phyloP scores from a whole-genome alignment of 768 basidiomycete species.

The Pisolithus orientalis region DNA sequence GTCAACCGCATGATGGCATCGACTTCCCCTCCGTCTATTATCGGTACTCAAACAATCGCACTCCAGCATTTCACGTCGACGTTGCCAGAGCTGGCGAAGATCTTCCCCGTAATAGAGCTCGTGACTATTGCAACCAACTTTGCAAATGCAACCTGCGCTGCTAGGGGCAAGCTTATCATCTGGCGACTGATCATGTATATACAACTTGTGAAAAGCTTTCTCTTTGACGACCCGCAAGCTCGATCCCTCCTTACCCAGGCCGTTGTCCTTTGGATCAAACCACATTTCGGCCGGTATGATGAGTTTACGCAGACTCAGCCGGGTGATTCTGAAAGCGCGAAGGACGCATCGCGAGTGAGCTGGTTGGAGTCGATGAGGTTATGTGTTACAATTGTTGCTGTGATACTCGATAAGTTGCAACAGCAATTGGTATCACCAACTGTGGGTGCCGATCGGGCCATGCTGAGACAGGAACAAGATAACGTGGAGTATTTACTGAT shows the following conservation, averaged over 20 bases:
- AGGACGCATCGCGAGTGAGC: slow-evolving; percentile 70
- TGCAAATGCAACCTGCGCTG: slow-evolving; percentile 70
- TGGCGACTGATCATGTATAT: slow-evolving; percentile 94
- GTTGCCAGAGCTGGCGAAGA: slow-evolving; percentile 78
- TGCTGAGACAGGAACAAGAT: slow-evolving; percentile 78
- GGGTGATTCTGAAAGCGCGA: slow-evolving; percentile 58
- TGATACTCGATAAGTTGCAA: slow-evolving; percentile 88
- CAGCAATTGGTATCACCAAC: slow-evolving; percentile 66
- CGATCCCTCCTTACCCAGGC: slow-evolving; percentile 79
- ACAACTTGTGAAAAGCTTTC: slow-evolving; percentile 81
- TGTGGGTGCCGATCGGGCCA: slow-evolving; percentile 52
- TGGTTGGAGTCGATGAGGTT: slow-evolving; percentile 93
- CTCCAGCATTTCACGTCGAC: slow-evolving; percentile 91
- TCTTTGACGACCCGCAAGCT: slow-evolving; percentile 79
- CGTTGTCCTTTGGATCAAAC: slow-evolving; percentile 90
- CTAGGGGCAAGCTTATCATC: slow-evolving; percentile 82
- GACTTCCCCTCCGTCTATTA: slow-evolving; percentile 73
- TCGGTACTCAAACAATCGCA: slow-evolving; percentile 93
- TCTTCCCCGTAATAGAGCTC: slow-evolving; percentile 77
- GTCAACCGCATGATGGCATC: slow-evolving; percentile 88
- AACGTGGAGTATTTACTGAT: slow-evolving; percentile 84
- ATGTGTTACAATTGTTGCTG: slow-evolving; percentile 80
- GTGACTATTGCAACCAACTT: slow-evolving; percentile 84
- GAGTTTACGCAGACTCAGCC: slow-evolving; percentile 61
- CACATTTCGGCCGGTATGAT: slow-evolving; percentile 89